phyloP scores from a whole-genome alignment of 1,284 basidiomycete species.

The Ustilago sp. region DNA sequence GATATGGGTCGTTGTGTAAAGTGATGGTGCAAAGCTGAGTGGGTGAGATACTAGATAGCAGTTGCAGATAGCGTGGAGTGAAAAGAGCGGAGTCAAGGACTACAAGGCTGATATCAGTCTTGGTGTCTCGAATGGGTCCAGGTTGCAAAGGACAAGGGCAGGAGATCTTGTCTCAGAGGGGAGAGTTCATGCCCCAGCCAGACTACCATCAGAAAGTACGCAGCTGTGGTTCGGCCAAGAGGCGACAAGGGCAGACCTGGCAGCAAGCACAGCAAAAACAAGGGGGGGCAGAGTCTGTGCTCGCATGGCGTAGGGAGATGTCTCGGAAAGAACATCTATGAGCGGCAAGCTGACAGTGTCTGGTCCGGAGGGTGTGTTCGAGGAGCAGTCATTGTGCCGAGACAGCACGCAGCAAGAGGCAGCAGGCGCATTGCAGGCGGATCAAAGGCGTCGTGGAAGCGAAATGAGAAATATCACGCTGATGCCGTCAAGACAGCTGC shows the following conservation, averaged over 20 bases:
- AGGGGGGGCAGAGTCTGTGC: background rate
- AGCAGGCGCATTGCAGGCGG: slow-evolving; percentile 4
- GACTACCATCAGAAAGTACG: too few species aligned
- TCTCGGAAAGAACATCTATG: slow-evolving; percentile 16
- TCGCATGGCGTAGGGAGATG: slow-evolving; percentile 4
- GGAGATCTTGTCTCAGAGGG: background rate
- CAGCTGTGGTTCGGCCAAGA: background rate
- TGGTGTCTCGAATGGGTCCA: background rate
- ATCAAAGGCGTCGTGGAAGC: background rate
- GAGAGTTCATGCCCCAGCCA: background rate
- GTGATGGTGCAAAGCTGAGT: background rate
- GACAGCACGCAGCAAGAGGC: background rate
- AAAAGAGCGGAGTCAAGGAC: background rate
- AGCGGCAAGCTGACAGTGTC: background rate
- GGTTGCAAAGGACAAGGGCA: background rate
- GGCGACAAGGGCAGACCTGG: background rate
- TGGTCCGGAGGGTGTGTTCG: background rate
- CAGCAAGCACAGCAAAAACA: background rate
- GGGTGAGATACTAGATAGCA: too few species aligned
- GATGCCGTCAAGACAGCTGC: background rate
- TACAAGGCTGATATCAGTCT: background rate
- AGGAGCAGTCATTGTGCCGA: background rate
- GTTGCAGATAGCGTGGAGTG: background rate
- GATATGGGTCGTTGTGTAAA: too few species aligned
- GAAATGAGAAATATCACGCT: background rate